phyloP scores from a whole-genome alignment of 2,329 filamentous ascomycete genomes.

The Escovopsis sp. region DNA sequence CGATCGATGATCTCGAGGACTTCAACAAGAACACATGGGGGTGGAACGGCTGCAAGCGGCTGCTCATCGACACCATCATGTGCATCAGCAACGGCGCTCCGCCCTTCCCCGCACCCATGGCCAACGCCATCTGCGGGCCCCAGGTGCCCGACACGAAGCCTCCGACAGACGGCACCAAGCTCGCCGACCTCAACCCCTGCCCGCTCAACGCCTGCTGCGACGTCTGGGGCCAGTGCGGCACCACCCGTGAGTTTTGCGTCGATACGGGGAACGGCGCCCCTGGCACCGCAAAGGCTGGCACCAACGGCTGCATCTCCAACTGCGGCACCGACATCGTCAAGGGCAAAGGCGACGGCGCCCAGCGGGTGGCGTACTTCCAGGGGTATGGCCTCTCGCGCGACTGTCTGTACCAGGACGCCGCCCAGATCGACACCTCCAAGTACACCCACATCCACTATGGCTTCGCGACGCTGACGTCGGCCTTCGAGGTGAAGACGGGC shows the following conservation, averaged over 20 bases:
- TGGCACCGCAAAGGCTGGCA: conserved; percentile 7
- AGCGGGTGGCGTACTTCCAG: neutral
- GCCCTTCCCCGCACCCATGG: conserved; percentile 17
- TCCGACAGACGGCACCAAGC: conserved; percentile 8
- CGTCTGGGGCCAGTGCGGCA: conserved; percentile 27
- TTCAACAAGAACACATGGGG: conserved; percentile 17
- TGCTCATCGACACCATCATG: conserved; percentile 14
- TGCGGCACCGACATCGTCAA: conserved; percentile 8
- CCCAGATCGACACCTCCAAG: conserved; percentile 8
- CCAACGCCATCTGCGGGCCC: conserved; percentile 20
- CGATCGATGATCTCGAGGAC: neutral
- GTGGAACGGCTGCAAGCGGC: conserved; percentile 12
- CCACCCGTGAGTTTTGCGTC: conserved; percentile 23
- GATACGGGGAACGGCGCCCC: conserved; percentile 10
- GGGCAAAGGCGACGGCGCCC: neutral
- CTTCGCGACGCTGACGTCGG: conserved; percentile 9
- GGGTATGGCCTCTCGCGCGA: neutral
- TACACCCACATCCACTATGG: conserved; percentile 12
- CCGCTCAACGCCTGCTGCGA: conserved; percentile 17
- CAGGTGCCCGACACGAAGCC: conserved; percentile 13
- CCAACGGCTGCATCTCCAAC: conserved; percentile 11
- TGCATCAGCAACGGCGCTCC: conserved; percentile 19
- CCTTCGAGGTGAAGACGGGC: conserved; percentile 11
- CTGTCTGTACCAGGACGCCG: conserved; percentile 11
- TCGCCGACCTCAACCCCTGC: conserved; percentile 15